A percentile compares a stretch with the other conserved stretches of the same genome.
Evolutionary conservation across 75 land plant species (phyloP).

Genomic region (Pseudotsuga menziesii): DNA sequence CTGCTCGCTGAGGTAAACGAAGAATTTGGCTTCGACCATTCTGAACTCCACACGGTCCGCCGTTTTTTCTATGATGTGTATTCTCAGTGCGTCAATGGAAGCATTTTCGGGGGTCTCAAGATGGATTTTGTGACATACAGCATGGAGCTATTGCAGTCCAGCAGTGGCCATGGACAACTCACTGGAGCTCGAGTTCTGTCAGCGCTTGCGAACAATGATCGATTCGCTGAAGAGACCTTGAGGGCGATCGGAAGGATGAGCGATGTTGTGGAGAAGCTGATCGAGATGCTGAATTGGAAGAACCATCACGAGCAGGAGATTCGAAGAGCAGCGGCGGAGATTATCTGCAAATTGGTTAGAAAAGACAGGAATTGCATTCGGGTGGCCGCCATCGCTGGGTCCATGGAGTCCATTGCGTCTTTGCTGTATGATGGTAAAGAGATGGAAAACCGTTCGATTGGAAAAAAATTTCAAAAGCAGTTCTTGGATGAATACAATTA

Average conservation of each 20-base stretch:
- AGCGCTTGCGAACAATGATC: slow-evolving; percentile 21
- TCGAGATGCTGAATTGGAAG: slow-evolving; percentile 90
- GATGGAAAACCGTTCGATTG: background rate
- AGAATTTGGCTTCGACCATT: slow-evolving; percentile 31
- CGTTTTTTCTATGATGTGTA: slow-evolving; percentile 88
- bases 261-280: slow-evolving; percentile 52
- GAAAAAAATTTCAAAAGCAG: slow-evolving; percentile 25
- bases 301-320: slow-evolving; percentile 55
- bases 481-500: slow-evolving; percentile 1
- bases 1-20: slow-evolving; percentile 47
- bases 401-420: slow-evolving; percentile 72
- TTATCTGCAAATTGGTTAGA: slow-evolving; percentile 45
- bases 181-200: slow-evolving; percentile 52
- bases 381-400: slow-evolving; percentile 68
- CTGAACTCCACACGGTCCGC: slow-evolving; percentile 26
- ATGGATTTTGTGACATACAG: slow-evolving; percentile 83
- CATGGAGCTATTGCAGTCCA: slow-evolving; percentile 44
- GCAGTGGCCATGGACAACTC: slow-evolving; percentile 45
- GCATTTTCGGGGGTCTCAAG: slow-evolving; percentile 79
- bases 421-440: slow-evolving; percentile 25
- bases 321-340: slow-evolving; percentile 50
- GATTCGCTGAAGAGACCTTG: slow-evolving; percentile 47
- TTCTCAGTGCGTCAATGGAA: slow-evolving; percentile 58
- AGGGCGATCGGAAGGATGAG: slow-evolving; percentile 61
- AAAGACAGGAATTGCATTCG: slow-evolving; percentile 57